These are phyloP conservation scores for Blastobotrys ciferrii DNA, from an alignment of 1,139 yeast genomes.

Conservation along the genomic window DNA sequence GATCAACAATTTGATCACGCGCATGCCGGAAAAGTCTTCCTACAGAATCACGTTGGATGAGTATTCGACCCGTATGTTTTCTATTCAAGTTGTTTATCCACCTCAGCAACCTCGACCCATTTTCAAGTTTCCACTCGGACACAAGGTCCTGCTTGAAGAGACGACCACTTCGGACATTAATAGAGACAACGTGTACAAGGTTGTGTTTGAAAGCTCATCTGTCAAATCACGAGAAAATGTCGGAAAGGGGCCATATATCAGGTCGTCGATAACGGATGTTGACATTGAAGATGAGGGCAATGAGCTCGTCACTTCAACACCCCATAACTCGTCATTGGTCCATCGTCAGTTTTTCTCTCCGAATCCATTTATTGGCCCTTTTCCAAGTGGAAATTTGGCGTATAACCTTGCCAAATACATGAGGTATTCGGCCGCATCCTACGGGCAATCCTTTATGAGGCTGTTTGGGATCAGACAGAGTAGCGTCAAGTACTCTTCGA, in stretches of 20 bases:
- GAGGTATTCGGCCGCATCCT: conserved; percentile 37
- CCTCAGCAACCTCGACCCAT: conserved; percentile 2
- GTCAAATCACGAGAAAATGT: background rate
- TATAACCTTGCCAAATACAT: conserved; percentile 35
- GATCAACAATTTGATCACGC: background rate
- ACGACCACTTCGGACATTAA: background rate
- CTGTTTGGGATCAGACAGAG: conserved; percentile 34
- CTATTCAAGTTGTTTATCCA: conserved; percentile 2
- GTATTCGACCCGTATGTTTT: conserved; percentile 3
- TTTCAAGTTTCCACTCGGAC: background rate
- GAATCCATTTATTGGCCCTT: conserved; percentile 9
- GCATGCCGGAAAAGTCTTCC: conserved; percentile 6
- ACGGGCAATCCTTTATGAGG: conserved; percentile 39
- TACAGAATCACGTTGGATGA: conserved; percentile 5
- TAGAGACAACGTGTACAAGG: conserved; percentile 3
- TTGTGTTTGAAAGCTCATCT: background rate
- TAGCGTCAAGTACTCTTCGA: conserved; percentile 24
- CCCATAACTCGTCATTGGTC: background rate
- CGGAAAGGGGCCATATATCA: conserved; percentile 1
- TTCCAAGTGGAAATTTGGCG: conserved; percentile 33
- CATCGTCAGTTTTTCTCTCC: background rate
- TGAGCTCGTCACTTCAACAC: background rate
- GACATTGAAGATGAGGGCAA: conserved; percentile 6
- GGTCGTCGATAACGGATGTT: background rate
- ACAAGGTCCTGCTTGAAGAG: background rate